These are phyloP conservation scores for Perkinsus olseni DNA, from an alignment of 169 alveolate species.

Conservation along the genomic window DNA sequence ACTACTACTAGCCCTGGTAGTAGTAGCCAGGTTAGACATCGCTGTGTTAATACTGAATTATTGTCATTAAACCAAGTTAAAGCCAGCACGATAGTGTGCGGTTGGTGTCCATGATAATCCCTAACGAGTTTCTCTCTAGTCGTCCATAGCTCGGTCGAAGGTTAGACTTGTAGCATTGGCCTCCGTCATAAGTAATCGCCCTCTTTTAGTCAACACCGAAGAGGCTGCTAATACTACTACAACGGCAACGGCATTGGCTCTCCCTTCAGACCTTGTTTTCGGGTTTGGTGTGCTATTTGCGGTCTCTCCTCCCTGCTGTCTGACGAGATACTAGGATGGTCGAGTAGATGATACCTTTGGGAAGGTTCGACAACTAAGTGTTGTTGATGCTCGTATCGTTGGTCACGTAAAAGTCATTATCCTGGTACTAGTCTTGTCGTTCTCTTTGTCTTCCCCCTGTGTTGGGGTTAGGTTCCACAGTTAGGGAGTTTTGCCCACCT, in stretches of 20 bases:
- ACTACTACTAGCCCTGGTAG: too few species aligned
- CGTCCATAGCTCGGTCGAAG: neutral
- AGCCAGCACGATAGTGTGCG: neutral
- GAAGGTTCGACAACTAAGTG: too few species aligned
- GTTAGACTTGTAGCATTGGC: neutral
- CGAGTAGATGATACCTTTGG: too few species aligned
- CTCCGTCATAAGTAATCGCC: neutral
- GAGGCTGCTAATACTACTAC: neutral
- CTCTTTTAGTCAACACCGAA: neutral
- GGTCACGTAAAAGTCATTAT: neutral
- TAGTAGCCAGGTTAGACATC: neutral
- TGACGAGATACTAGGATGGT: neutral
- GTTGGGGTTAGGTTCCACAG: neutral
- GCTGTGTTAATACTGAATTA: neutral
- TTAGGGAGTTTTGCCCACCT: neutral
- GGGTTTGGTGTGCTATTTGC: too few species aligned
- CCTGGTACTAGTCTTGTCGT: neutral
- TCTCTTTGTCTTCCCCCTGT: neutral
- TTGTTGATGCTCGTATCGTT: too few species aligned
- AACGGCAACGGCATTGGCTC: neutral
- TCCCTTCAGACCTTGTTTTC: neutral
- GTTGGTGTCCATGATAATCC: neutral
- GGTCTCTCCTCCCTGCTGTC: neutral
- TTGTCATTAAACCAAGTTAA: neutral
- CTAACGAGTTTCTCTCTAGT: neutral